Base-by-base conservation (phyloP, 2,329 filamentous ascomycete species). In the Ascochyta lentis region DNA sequence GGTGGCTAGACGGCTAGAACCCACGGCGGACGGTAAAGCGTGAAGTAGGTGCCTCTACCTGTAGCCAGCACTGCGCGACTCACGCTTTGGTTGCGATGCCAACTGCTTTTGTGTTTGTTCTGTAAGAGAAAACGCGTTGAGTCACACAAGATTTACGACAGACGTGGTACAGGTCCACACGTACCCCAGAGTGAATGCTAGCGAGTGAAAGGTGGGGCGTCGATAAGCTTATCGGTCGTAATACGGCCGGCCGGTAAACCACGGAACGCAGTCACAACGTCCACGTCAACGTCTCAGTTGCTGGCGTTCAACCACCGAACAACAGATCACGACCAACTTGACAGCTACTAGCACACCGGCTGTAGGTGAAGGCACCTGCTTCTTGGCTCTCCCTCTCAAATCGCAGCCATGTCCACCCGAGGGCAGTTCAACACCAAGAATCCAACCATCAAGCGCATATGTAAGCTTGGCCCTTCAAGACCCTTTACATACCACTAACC, bases 401-500 rank as follows among this genome's bases (percentile, higher is more conserved):
- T 47, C 31, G 41, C 56, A n/a, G 57, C 13, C 56, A 79, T 79
- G 77, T 66, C 76, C 40, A 76, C 76, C 13, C 71, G 70, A 55
- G 74, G 76, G 42, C 74, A 76, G 54, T 79, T 89, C 79, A 91
- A 89, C 75, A 86, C 88, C 66, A 92, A 91, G 73, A 92, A 89
- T 60, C 90, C 91, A 39, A 94, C 91, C 26, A 91, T 95, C 73
- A 89, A 90, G 77, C 90, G 91, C 73, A 95, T 96, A 75, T 82
- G 89, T 91, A 81, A 68, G 86, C 38, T 19, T 24, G 8, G 43
- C 6, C 9, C 29, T 53, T 50, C 22, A 27, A 42, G 46, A 45
- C 46, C 48, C 46, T 31, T 52, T 47, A 53, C 50, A 38, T 50
- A 19, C 13, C 37, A 39, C 68, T 74, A 48, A 73, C 53, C 13